phyloP scores from a whole-genome alignment of 495 filamentous ascomycete species.

The Aspergillus affinis region DNA sequence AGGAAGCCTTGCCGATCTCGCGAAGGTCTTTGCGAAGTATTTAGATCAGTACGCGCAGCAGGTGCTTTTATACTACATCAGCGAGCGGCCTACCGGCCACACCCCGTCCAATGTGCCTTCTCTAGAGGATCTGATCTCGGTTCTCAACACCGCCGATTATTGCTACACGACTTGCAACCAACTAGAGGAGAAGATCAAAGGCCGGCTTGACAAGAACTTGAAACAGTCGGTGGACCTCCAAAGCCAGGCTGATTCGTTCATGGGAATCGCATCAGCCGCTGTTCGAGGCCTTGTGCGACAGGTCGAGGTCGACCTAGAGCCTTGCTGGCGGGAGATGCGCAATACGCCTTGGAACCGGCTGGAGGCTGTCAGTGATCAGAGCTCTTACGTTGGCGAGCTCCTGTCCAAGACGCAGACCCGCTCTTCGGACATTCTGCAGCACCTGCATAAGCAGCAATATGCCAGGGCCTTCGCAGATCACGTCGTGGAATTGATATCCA shows the following conservation, averaged over 20 bases:
- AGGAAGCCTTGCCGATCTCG: conserved; percentile 78
- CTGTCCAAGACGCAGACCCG: conserved; percentile 67
- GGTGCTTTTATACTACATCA: conserved; percentile 80
- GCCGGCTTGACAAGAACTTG: conserved; percentile 76
- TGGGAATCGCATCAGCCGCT: conserved; percentile 88
- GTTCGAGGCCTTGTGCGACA: conserved; percentile 79
- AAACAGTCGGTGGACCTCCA: conserved; percentile 79
- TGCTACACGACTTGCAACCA: conserved; percentile 92
- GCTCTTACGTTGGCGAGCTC: conserved; percentile 83
- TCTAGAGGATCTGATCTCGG: conserved; percentile 75
- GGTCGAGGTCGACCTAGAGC: conserved; percentile 78
- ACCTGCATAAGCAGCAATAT: conserved; percentile 91
- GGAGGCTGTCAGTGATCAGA: conserved; percentile 93
- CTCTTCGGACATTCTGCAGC: conserved; percentile 67
- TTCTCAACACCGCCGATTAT: conserved; percentile 96
- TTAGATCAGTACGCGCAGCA: conserved; percentile 95
- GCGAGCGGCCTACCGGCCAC: conserved; percentile 49
- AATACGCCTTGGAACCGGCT: conserved; percentile 95
- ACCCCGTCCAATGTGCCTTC: conserved; percentile 56
- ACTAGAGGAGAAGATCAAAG: conserved; percentile 91
- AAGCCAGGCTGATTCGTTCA: conserved; percentile 89
- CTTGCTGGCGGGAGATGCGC: conserved; percentile 94
- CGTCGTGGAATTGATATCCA: conserved; percentile 79
- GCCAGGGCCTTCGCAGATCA: conserved; percentile 94
- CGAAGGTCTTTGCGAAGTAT: conserved; percentile 85